Base-by-base conservation (phyloP, 2,329 filamentous ascomycete genomes). In the Coniella lustricola region DNA sequence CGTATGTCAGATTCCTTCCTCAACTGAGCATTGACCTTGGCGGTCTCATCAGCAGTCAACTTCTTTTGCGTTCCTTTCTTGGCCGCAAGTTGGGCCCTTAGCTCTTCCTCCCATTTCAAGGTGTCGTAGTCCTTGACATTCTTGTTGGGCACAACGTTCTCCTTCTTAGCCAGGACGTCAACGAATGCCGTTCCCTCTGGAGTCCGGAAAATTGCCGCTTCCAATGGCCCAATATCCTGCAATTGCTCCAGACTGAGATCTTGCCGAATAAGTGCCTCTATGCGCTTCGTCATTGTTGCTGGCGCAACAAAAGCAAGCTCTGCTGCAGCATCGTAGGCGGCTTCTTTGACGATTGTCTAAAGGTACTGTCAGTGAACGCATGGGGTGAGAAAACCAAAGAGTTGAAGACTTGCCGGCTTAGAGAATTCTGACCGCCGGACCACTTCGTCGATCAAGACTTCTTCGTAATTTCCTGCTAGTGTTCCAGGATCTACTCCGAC, bases 61-160 rank as follows among this genome's bases (percentile, higher is more conserved):
- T 96, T 98, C 70, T 90, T 91, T 58, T 89, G 82, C 52, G 87
- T 81, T 1, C 91, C 91, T 65, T 91, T 95, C 72, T 97, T 98
- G 62, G 87, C 77, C n/a, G 90, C 90, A 35, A 98, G 69, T 59
- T 96, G 89, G 34, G 81, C 77, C 49, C 90, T 78, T 7, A 98
- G 75, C 55, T 98, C 93, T 63, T 91, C 86, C 66, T 98, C 93
- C 93, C 94, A 98, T 66, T 95, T 96, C 35, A 96, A 68, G 1
- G 89, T 94, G 58, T 98, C 89, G 59, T 96, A 95, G 63, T 97
- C 93, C 64, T 95, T 96, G 42, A 81, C 84, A 59, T 89, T 95
- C 69, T 95, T 97, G 67, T 90, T 85, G 3, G 89, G 82, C 2
- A 85, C 70, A 33, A 75, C 71, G 52, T 79, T 79, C 50, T 82